Conservation (phyloP, 2,329 filamentous ascomycete genomes). For the Lasiodiplodia hormozganensis region DNA sequence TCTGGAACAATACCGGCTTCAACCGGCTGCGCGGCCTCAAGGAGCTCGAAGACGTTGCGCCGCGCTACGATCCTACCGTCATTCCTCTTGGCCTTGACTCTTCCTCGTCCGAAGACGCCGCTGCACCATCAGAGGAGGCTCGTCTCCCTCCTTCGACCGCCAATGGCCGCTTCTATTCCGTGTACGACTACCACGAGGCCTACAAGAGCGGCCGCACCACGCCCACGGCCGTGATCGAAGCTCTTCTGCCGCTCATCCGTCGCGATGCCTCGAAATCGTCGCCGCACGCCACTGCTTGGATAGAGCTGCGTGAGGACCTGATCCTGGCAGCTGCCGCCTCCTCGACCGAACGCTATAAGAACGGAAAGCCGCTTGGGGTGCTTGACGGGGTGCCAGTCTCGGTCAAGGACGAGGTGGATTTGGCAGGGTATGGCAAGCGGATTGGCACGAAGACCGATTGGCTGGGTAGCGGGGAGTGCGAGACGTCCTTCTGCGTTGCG, state of each 20-base stretch:
- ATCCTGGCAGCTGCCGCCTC: slow-evolving; percentile 72
- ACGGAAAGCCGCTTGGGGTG: slow-evolving; percentile 69
- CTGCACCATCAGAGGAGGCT: not conserved
- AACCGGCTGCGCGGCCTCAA: slow-evolving; percentile 61
- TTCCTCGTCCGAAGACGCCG: not conserved
- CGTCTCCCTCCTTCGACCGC: slow-evolving; percentile 20
- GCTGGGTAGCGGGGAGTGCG: slow-evolving; percentile 46
- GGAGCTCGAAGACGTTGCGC: slow-evolving; percentile 60
- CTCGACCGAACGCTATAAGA: slow-evolving; percentile 75
- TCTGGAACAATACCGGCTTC: slow-evolving; percentile 78
- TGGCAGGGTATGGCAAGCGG: slow-evolving; percentile 73
- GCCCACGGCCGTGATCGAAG: slow-evolving; percentile 73
- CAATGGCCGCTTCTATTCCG: slow-evolving; percentile 56
- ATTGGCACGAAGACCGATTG: slow-evolving; percentile 69
- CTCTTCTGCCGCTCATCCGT: slow-evolving; percentile 73
- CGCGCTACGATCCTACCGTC: slow-evolving; percentile 65
- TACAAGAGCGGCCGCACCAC: slow-evolving; percentile 75
- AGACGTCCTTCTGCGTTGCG: slow-evolving; percentile 73
- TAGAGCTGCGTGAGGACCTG: slow-evolving; percentile 69
- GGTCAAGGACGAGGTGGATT: slow-evolving; percentile 80
- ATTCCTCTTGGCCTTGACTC: slow-evolving; percentile 48
- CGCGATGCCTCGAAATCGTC: slow-evolving; percentile 61
- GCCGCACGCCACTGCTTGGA: slow-evolving; percentile 75
- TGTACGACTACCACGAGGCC: slow-evolving; percentile 77
- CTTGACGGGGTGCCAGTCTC: slow-evolving; percentile 84